A percentile compares a stretch with the other conserved stretches of the same genome.
These are phyloP conservation scores for Cladosporium sp. DNA, from an alignment of 2,329 filamentous ascomycete genomes.

Conservation along the genomic window DNA sequence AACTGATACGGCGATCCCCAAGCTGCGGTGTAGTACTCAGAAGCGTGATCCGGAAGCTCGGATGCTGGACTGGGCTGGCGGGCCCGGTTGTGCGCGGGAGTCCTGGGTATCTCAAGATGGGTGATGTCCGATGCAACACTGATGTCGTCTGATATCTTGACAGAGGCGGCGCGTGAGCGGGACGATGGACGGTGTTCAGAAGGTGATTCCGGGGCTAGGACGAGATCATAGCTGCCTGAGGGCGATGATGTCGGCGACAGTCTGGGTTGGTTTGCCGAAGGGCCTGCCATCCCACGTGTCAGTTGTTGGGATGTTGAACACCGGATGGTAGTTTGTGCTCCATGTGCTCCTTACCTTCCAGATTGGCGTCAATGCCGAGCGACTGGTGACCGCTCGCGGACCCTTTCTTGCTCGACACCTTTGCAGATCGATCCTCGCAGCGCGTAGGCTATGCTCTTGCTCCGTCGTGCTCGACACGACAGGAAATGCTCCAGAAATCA, in stretches of 20 bases:
- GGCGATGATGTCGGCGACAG: conserved; percentile 2
- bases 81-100: neutral
- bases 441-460: neutral
- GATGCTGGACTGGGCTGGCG: conserved; percentile 4
- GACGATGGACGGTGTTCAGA: conserved; percentile 1
- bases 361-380: conserved; percentile 5
- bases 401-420: neutral
- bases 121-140: neutral
- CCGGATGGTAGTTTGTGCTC: neutral
- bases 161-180: neutral
- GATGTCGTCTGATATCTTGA: neutral
- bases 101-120: conserved; percentile 5
- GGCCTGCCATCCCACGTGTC: neutral
- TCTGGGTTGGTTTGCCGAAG: neutral
- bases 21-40: conserved; percentile 58
- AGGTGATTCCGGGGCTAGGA: conserved; percentile 3
- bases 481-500: neutral
- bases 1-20: conserved; percentile 88
- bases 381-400: conserved; percentile 5
- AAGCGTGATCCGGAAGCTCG: conserved; percentile 21
- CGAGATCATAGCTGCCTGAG: conserved; percentile 7
- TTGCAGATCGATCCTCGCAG: neutral
- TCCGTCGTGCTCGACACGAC: neutral
- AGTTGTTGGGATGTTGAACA: neutral
- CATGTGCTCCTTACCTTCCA: conserved; percentile 6